These are phyloP conservation scores for Gaertneriomyces semiglobifer DNA, from an alignment of 192 early-diverging fungal genomes.

Conservation along the genomic window DNA sequence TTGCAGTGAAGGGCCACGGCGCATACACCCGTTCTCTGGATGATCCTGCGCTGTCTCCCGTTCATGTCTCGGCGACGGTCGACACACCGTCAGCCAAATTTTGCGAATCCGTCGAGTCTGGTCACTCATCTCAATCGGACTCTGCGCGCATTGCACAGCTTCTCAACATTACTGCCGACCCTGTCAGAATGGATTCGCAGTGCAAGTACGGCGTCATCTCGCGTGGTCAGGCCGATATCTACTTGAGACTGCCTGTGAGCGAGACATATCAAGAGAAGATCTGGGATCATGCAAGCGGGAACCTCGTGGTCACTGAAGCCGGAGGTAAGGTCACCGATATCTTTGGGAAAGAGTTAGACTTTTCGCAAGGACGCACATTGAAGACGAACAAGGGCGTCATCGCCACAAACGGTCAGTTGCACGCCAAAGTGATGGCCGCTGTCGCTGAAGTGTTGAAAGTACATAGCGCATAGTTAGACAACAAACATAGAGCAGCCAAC, in stretches of 20 bases:
- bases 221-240: slow-evolving; percentile 91
- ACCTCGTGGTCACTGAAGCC: slow-evolving; percentile 84
- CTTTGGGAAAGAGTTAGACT: slow-evolving; percentile 80
- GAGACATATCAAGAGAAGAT: slow-evolving; percentile 93
- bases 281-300: slow-evolving; percentile 98
- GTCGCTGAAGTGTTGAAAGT: slow-evolving; percentile 41
- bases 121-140: slow-evolving; percentile 84
- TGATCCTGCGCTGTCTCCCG: slow-evolving; percentile 28
- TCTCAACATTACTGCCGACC: slow-evolving; percentile 72
- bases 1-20: slow-evolving; percentile 83
- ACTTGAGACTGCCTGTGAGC: slow-evolving; percentile 77
- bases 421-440: slow-evolving; percentile 72
- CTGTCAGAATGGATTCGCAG: slow-evolving; percentile 95
- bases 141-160: slow-evolving; percentile 67
- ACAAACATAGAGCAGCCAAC: no score
- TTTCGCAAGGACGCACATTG: slow-evolving; percentile 81
- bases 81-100: slow-evolving; percentile 66
- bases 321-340: slow-evolving; percentile 87
- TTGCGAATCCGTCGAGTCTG: slow-evolving; percentile 93
- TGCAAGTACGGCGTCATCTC: slow-evolving; percentile 93
- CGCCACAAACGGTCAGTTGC: slow-evolving; percentile 69
- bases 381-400: slow-evolving; percentile 84
- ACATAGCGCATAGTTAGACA: no score
- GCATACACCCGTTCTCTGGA: slow-evolving; percentile 58
- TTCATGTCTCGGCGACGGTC: slow-evolving; percentile 56